Conservation (phyloP, 495 filamentous ascomycete genomes). For the Echria macrotheca region DNA sequence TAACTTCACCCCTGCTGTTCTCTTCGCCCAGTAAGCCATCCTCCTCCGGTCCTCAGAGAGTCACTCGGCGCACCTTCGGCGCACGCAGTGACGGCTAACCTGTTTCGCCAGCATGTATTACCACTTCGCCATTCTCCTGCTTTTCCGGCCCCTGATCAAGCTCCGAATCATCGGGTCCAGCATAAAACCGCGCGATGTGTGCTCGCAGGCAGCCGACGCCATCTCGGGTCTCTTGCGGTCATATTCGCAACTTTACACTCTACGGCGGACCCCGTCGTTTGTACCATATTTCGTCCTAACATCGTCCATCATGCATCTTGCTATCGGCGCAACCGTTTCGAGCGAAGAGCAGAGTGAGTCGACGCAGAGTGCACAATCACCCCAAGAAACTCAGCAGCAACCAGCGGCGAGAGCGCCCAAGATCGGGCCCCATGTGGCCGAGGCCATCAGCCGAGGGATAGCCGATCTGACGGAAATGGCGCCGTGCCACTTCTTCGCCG, state of each 20-base stretch:
- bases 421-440: constrained; percentile 28
- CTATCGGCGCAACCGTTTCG: constrained; percentile 33
- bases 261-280: constrained; percentile 52
- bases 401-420: constrained; percentile 13
- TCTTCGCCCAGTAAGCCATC: constrained; percentile 58
- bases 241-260: constrained; percentile 54
- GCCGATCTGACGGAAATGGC: constrained; percentile 53
- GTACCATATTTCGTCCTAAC: constrained; percentile 58
- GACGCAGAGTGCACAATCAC: constrained; percentile 16
- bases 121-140: constrained; percentile 55
- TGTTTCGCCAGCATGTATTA: constrained; percentile 68
- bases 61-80: not conserved
- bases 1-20: constrained; percentile 54
- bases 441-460: constrained; percentile 39
- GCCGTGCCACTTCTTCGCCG: constrained; percentile 54
- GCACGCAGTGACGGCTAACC: no score
- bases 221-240: constrained; percentile 52
- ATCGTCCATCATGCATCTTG: constrained; percentile 53
- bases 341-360: constrained; percentile 10
- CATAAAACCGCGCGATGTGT: constrained; percentile 59
- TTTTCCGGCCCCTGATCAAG: constrained; percentile 63
- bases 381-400: no score
- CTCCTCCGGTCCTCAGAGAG: not conserved
- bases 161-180: constrained; percentile 51
- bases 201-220: constrained; percentile 54